Evolutionary conservation across 768 basidiomycete species (phyloP).

Genomic region (Auricularia sp.): DNA sequence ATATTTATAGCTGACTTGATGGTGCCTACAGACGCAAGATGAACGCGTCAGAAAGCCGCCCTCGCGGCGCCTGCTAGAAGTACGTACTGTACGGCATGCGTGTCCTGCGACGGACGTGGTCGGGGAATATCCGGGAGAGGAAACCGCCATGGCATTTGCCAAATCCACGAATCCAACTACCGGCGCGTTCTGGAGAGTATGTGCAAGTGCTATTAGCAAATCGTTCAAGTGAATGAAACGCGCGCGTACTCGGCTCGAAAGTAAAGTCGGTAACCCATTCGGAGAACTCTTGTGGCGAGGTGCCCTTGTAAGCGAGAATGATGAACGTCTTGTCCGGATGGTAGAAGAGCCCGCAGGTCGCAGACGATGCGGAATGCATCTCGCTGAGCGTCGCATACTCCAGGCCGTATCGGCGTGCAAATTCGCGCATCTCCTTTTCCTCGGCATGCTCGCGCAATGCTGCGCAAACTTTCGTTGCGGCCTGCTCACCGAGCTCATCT

Average conservation of each 20-base stretch:
- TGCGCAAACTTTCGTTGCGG: slow-evolving; percentile 8
- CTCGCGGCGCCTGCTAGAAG: background rate
- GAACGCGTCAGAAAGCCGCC: background rate
- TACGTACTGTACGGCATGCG: slow-evolving; percentile 11
- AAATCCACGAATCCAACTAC: slow-evolving; percentile 14
- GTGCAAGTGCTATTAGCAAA: slow-evolving; percentile 11
- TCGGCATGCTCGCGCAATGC: slow-evolving; percentile 11
- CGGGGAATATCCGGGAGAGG: slow-evolving; percentile 13
- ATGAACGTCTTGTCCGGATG: slow-evolving; percentile 13
- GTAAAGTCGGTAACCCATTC: slow-evolving; percentile 16
- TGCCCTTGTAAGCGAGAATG: slow-evolving; percentile 16
- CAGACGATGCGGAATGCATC: slow-evolving; percentile 12
- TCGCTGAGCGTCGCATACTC: slow-evolving; percentile 13
- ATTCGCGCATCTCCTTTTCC: slow-evolving; percentile 10
- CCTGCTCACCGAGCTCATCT: slow-evolving; percentile 7
- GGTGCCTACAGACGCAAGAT: slow-evolving; percentile 3
- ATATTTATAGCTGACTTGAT: slow-evolving; percentile 12
- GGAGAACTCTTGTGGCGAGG: slow-evolving; percentile 12
- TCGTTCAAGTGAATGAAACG: background rate
- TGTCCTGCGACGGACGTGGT: slow-evolving; percentile 9
- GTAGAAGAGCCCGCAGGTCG: slow-evolving; percentile 15
- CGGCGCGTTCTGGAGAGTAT: slow-evolving; percentile 9
- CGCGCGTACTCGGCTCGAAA: slow-evolving; percentile 6
- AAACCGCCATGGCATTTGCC: slow-evolving; percentile 15
- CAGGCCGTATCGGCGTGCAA: slow-evolving; percentile 9